A percentile compares a stretch with the other conserved stretches of the same genome.
Evolutionary conservation across 202 grass and related monocot species (phyloP).

Genomic region (Brachypodium distachyon): DNA sequence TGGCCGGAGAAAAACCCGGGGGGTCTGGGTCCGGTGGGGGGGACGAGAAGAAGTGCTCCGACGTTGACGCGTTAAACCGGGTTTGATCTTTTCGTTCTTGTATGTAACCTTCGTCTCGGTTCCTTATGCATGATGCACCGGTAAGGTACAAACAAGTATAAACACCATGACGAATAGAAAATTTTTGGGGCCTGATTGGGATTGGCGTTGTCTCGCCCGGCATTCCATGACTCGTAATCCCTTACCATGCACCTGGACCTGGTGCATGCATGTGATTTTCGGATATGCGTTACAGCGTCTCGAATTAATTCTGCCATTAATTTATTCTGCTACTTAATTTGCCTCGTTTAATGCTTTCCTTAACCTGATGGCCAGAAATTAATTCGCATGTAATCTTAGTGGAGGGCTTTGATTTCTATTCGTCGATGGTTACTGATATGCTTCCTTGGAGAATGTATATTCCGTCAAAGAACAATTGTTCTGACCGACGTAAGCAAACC

Average conservation of each 20-base stretch:
- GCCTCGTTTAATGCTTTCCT: neutral
- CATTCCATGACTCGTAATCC: neutral
- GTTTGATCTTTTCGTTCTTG: constrained; percentile 21
- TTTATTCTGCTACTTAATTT: neutral
- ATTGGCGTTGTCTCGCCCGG: neutral
- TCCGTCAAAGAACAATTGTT: neutral
- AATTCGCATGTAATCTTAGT: neutral
- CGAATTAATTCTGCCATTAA: neutral
- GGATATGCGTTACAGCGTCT: neutral
- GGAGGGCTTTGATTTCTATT: neutral
- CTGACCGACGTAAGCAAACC: neutral
- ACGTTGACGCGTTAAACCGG: constrained; percentile 22
- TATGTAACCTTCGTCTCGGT: neutral
- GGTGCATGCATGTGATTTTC: neutral
- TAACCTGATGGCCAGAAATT: neutral
- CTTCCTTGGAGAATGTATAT: neutral
- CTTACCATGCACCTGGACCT: neutral
- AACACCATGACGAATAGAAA: neutral
- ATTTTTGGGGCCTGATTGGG: neutral
- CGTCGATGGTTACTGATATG: neutral
- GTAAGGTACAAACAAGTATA: neutral
- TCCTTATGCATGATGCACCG: neutral
- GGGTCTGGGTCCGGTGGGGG: neutral
- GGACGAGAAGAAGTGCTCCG: neutral
- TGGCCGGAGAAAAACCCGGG: neutral